These are phyloP conservation scores for Rutstroemia sp. DNA, from an alignment of 2,329 filamentous ascomycete genomes.

Conservation along the genomic window DNA sequence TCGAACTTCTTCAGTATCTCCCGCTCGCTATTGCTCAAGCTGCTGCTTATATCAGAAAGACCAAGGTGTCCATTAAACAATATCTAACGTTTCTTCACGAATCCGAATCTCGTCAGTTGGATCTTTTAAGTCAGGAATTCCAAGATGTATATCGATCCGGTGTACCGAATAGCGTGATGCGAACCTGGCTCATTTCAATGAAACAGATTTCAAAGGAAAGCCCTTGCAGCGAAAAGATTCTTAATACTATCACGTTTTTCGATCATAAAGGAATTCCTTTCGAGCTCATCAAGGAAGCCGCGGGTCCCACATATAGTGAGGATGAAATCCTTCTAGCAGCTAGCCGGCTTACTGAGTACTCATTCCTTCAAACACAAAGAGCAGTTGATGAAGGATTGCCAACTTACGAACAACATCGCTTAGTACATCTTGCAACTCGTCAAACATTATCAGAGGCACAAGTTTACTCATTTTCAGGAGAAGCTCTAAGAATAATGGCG, in stretches of 20 bases:
- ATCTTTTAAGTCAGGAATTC: slow-evolving; percentile 20
- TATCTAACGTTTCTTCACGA: slow-evolving; percentile 12
- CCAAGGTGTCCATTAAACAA: too few relatives aligned
- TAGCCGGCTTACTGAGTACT: slow-evolving; percentile 30
- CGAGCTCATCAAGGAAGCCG: slow-evolving; percentile 21
- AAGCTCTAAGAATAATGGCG: too few relatives aligned
- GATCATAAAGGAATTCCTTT: slow-evolving; percentile 30
- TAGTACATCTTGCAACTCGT: not conserved
- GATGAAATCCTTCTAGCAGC: slow-evolving; percentile 19
- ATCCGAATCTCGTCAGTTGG: slow-evolving; percentile 16
- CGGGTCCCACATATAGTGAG: slow-evolving; percentile 8
- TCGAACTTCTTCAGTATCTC: too few relatives aligned
- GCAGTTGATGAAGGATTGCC: not conserved
- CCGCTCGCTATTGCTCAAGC: too few relatives aligned
- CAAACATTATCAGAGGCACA: not conserved
- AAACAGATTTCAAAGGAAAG: slow-evolving; percentile 27
- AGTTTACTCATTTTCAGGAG: too few relatives aligned
- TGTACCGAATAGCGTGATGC: slow-evolving; percentile 30
- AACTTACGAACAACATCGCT: not conserved
- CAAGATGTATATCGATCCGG: slow-evolving; percentile 26
- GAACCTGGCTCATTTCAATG: slow-evolving; percentile 32
- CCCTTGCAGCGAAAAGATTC: slow-evolving; percentile 25
- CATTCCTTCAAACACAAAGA: slow-evolving; percentile 25
- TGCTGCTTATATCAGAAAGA: too few relatives aligned
- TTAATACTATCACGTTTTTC: slow-evolving; percentile 29